Base-by-base conservation (phyloP, 2,329 filamentous ascomycete species). In the Acephala macrosclerotiorum region DNA sequence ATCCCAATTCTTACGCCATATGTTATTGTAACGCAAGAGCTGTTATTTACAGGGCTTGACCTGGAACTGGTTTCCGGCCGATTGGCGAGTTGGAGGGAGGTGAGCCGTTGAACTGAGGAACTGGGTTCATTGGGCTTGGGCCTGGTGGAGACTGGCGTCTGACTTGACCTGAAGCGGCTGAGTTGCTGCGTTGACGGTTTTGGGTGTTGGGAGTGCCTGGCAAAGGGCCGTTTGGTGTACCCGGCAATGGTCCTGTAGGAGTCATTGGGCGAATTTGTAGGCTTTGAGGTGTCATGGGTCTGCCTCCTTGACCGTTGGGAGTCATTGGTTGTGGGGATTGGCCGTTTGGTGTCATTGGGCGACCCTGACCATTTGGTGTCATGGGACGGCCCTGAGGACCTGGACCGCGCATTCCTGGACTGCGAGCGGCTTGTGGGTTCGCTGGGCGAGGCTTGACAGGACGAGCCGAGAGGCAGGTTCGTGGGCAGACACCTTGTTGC, bases 391-490 rank as follows among this genome's bases (percentile, higher is more conserved):
- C 55, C 38, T 36, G 42, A 25, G 66, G 61, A 53, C 66, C 58
- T 47, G 68, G 72, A 63, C 63, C 57, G 47, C 73, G 71, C 65
- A 71, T 68, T 20, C 67, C 68, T 40, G 63, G 64, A 29, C 70
- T 72, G n/a, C 71, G 73, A 65, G 72, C 68, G 63, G 70, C 71
- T 69, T 75, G 73, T 55, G 55, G 33, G 22, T 57, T 57, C 22
- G 71, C 71, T 66, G 73, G 73, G 60, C 75, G 74, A 69, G 74
- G 75, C 65, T 76, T 97, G 68, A 98, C 91, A 20, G 95, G 93
- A 58, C 94, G 90, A 65, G 93, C 92, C 16, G 96, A 98, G 58
- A 99, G 85, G 80, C 96, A 99, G 42, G 94, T 97, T 72, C 96
- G 89, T 16, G 96, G 96, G 64, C 92, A 93, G 60, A 98, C 96